These are phyloP conservation scores for Globisporangium okanoganense DNA, from an alignment of 352 stramenopile genomes.

Conservation along the genomic window DNA sequence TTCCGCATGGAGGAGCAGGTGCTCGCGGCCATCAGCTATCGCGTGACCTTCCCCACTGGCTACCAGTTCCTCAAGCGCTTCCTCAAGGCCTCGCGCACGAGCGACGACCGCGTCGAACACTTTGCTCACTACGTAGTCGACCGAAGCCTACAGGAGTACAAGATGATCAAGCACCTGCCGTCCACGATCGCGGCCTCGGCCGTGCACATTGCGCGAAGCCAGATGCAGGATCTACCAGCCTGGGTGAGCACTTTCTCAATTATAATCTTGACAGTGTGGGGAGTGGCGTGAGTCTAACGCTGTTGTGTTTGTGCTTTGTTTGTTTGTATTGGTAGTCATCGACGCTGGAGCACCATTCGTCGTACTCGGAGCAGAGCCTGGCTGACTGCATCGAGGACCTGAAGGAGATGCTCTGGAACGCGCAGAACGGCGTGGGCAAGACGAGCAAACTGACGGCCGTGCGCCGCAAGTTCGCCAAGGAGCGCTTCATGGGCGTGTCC, in stretches of 20 bases:
- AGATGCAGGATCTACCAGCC: conserved; percentile 68
- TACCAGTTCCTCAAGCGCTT: conserved; percentile 89
- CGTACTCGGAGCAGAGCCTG: conserved; percentile 64
- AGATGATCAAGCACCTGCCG: conserved; percentile 96
- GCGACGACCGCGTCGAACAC: conserved; percentile 68
- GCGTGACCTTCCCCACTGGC: conserved; percentile 79
- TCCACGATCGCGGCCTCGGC: conserved; percentile 96
- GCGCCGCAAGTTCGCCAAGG: conserved; percentile 84
- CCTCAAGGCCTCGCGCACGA: conserved; percentile 72
- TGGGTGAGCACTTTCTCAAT: conserved; percentile 49
- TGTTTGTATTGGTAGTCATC: conserved; percentile 34
- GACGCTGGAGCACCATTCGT: conserved; percentile 72
- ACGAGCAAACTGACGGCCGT: conserved; percentile 77
- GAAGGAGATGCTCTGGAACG: conserved; percentile 80
- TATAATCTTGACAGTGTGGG: too few relatives aligned
- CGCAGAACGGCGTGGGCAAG: conserved; percentile 60
- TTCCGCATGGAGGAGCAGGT: conserved; percentile 84
- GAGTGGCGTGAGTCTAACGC: conserved; percentile 5
- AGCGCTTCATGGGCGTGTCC: conserved; percentile 75
- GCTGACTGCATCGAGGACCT: conserved; percentile 64
- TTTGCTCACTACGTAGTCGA: conserved; percentile 98
- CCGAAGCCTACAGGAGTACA: conserved; percentile 98
- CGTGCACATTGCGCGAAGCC: conserved; percentile 93
- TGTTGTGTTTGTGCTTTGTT: conserved; percentile 11
- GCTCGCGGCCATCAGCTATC: conserved; percentile 64